phyloP scores from a whole-genome alignment of 2,329 filamentous ascomycete genomes.

The Neofusicoccum sp. region DNA sequence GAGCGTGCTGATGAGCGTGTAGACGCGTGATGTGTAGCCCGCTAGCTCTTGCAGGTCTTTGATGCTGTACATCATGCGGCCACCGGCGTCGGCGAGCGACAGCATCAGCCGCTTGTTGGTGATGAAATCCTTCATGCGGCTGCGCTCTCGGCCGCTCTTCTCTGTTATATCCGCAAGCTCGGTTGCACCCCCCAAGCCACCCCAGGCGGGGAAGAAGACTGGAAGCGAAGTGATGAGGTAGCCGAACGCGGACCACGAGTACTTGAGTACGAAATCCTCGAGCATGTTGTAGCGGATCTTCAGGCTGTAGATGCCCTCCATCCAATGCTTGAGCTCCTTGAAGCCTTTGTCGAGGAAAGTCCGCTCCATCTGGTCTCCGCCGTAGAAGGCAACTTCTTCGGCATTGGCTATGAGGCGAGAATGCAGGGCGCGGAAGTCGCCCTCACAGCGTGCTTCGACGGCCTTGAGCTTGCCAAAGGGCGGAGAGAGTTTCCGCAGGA shows the following conservation, averaged over 20 bases:
- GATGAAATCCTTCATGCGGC: conserved; percentile 97
- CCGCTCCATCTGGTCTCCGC: conserved; percentile 92
- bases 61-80: conserved; percentile 99
- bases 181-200: conserved; percentile 71
- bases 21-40: conserved; percentile 93
- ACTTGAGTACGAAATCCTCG: conserved; percentile 96
- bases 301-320: conserved; percentile 97
- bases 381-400: conserved; percentile 97
- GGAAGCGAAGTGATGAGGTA: conserved; percentile 91
- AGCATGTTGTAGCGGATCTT: conserved; percentile 99
- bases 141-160: conserved; percentile 66
- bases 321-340: conserved; percentile 88
- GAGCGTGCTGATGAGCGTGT: conserved; percentile 90
- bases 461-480: conserved; percentile 97
- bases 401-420: conserved; percentile 92
- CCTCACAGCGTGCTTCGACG: conserved; percentile 90
- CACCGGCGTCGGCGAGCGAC: conserved; percentile 91
- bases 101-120: conserved; percentile 99
- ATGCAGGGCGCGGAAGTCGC: conserved; percentile 89
- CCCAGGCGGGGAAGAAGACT: conserved; percentile 92
- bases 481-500: conserved; percentile 83
- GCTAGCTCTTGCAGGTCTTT: conserved; percentile 96
- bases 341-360: conserved; percentile 89
- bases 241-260: conserved; percentile 97
- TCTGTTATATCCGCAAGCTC: conserved; percentile 57